A percentile compares a stretch with the other conserved stretches of the same genome.
These are phyloP conservation scores for Fusarium sp. DNA, from an alignment of 2,329 filamentous ascomycete genomes.

Conservation along the genomic window DNA sequence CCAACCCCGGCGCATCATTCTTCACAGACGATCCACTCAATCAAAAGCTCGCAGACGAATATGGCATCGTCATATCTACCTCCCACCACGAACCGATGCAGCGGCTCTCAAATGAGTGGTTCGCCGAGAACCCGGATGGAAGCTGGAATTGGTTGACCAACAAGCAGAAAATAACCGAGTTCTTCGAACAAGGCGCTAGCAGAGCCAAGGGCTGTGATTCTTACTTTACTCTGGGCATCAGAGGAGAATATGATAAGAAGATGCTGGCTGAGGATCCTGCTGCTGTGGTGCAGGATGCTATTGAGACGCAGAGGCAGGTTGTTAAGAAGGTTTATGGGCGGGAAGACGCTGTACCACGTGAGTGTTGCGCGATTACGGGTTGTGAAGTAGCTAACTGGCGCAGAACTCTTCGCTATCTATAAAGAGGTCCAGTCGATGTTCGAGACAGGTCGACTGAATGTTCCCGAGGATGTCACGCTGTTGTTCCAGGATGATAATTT, in stretches of 20 bases:
- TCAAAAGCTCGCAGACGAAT: slow-evolving; percentile 65
- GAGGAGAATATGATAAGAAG: slow-evolving; percentile 32
- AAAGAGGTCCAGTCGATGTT: slow-evolving; percentile 75
- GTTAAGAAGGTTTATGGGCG: slow-evolving; percentile 63
- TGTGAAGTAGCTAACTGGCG: fast-evolving
- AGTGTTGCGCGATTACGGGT: slow-evolving; percentile 39
- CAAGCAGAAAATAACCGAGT: slow-evolving; percentile 23
- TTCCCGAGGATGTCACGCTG: slow-evolving; percentile 71
- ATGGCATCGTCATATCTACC: slow-evolving; percentile 28
- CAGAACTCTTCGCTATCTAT: slow-evolving; percentile 72
- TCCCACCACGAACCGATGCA: slow-evolving; percentile 38
- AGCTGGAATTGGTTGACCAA: slow-evolving; percentile 33
- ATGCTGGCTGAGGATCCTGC: slow-evolving; percentile 25
- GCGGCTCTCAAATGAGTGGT: slow-evolving; percentile 33
- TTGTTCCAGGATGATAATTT: slow-evolving; percentile 74
- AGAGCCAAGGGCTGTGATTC: slow-evolving; percentile 17
- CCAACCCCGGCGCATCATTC: slow-evolving; percentile 65
- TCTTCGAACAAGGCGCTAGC: slow-evolving; percentile 26
- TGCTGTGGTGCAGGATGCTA: slow-evolving; percentile 22
- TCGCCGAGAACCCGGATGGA: slow-evolving; percentile 13
- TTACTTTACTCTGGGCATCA: slow-evolving; percentile 31
- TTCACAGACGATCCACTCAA: slow-evolving; percentile 70
- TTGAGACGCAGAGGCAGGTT: slow-evolving; percentile 62
- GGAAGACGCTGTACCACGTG: slow-evolving; percentile 56
- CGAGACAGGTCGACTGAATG: slow-evolving; percentile 64